These are phyloP conservation scores for Corchorus capsularis DNA, from an alignment of 345 rosid species.

Conservation along the genomic window DNA sequence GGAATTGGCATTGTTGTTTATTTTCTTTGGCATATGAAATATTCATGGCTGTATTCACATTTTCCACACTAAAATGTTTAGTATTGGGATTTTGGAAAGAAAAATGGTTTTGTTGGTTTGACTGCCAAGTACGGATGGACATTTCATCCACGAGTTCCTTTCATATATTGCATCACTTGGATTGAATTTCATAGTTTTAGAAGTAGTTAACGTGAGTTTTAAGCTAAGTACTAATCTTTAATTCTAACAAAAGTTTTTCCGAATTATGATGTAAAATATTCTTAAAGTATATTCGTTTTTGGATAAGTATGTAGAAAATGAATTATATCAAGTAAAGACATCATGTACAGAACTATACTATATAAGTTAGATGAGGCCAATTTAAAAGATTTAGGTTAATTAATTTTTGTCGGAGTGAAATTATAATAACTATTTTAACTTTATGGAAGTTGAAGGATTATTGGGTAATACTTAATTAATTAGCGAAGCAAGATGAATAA, in stretches of 20 bases:
- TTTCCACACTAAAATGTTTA: background rate
- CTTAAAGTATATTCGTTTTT: no score
- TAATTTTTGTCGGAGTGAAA: no score
- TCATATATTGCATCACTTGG: background rate
- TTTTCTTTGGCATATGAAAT: background rate
- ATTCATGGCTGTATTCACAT: background rate
- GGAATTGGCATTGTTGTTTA: background rate
- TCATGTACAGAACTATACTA: no score
- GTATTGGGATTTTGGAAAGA: background rate
- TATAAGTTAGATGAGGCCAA: no score
- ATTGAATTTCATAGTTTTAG: background rate
- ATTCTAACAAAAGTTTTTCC: background rate
- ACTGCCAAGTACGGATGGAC: background rate
- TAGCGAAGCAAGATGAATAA: background rate
- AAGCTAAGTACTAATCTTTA: background rate
- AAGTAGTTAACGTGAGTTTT: background rate
- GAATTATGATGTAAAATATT: no score
- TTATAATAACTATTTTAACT: no score
- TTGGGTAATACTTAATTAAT: background rate
- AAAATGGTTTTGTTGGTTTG: background rate
- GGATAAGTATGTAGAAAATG: no score
- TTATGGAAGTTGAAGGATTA: no score
- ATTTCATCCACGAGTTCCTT: background rate
- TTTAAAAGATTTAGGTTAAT: no score
- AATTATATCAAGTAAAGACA: no score